A percentile compares a stretch with the other conserved stretches of the same genome.
Conservation (phyloP, 352 stramenopile genomes). For the Phytophthora colocasiae region DNA sequence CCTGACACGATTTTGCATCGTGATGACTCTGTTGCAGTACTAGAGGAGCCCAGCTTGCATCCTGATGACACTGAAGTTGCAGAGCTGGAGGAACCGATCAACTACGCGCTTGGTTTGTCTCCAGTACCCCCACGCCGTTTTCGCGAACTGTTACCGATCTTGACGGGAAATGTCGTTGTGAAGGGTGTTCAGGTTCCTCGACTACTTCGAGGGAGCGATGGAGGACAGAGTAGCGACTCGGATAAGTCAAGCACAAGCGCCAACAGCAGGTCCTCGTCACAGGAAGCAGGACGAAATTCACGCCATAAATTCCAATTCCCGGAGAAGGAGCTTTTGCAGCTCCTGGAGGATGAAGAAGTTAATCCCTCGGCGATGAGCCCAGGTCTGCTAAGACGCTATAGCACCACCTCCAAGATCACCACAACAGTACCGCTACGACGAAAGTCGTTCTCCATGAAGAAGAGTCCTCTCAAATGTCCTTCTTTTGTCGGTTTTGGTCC, state of each 20-base stretch:
- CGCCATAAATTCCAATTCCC: constrained; percentile 72
- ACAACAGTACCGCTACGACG: constrained; percentile 53
- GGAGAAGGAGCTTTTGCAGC: constrained; percentile 47
- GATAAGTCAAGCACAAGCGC: neutral
- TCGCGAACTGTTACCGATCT: constrained; percentile 32
- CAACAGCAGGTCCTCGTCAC: neutral
- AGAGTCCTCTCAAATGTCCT: constrained; percentile 53
- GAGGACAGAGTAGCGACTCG: constrained; percentile 8
- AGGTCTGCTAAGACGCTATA: constrained; percentile 29
- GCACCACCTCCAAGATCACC: constrained; percentile 44
- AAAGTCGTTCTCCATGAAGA: constrained; percentile 77
- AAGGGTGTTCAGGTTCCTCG: constrained; percentile 56
- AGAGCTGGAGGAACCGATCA: constrained; percentile 5
- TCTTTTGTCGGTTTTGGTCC: constrained; percentile 9
- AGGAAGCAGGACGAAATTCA: constrained; percentile 18
- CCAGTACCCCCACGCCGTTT: constrained; percentile 7
- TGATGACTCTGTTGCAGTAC: too few species aligned
- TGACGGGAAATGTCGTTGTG: constrained; percentile 31
- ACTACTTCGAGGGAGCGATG: constrained; percentile 32
- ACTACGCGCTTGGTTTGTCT: too few species aligned
- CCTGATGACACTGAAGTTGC: constrained; percentile 14
- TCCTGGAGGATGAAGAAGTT: constrained; percentile 35
- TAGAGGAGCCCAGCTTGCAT: neutral
- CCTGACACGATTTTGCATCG: neutral
- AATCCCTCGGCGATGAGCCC: constrained; percentile 6